Conservation (phyloP, 257 asterid genomes). For the Capsicum baccatum region DNA sequence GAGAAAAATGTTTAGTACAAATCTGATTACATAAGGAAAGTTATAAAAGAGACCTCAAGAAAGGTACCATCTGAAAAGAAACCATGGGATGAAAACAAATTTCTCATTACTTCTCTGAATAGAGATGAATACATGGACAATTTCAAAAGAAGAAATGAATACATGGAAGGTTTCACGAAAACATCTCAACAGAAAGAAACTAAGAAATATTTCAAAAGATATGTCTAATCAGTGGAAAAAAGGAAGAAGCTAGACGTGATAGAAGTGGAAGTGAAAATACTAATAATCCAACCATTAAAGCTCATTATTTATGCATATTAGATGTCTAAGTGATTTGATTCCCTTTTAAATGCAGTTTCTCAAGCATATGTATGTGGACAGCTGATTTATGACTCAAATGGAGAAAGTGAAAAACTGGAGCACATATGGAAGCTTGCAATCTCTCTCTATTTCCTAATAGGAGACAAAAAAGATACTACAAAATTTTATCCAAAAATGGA, state of each 20-base stretch:
- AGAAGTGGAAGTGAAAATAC: background rate
- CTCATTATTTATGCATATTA: background rate
- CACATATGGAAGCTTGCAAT: background rate
- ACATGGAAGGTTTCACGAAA: background rate
- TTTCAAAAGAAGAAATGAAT: background rate
- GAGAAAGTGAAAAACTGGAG: background rate
- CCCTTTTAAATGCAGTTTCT: background rate
- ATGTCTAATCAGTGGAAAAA: too few species aligned
- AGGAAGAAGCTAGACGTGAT: background rate
- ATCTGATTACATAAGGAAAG: background rate
- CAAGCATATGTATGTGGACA: background rate
- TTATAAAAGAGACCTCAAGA: background rate
- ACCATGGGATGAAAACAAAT: slow-evolving; percentile 12
- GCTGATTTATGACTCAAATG: background rate
- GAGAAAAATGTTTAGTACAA: background rate
- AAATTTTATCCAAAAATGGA: background rate
- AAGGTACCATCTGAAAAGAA: background rate
- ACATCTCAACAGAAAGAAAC: slow-evolving; percentile 7
- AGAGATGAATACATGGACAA: background rate
- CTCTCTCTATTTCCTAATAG: background rate
- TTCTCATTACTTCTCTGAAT: background rate
- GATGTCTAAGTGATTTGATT: slow-evolving; percentile 18
- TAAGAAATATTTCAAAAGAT: background rate
- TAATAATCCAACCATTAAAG: background rate
- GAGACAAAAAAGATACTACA: background rate